A percentile compares a stretch with the other conserved stretches of the same genome.
Evolutionary conservation across 2,329 filamentous ascomycete species (phyloP).

Genomic region (Didymella sp.): DNA sequence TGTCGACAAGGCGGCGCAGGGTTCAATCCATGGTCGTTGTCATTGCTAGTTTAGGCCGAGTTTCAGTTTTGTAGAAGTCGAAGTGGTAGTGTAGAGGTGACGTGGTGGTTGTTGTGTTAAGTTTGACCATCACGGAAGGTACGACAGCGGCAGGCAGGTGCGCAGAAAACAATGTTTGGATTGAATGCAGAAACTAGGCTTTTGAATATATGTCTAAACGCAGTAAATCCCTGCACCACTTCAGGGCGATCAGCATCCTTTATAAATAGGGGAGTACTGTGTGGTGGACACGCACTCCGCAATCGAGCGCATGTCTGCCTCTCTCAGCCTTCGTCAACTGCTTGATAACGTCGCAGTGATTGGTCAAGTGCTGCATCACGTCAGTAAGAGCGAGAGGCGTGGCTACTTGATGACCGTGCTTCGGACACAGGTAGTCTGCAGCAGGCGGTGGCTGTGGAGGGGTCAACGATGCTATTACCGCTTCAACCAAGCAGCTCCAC

Average conservation of each 20-base stretch:
- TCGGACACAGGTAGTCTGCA: not conserved
- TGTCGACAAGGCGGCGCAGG: too few relatives aligned
- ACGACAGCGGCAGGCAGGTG: not conserved
- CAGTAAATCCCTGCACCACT: constrained; percentile 21
- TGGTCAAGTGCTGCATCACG: constrained; percentile 1
- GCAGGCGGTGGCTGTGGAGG: not conserved
- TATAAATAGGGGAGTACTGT: constrained; percentile 21
- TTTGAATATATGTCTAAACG: constrained; percentile 15
- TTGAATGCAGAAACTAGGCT: constrained; percentile 9
- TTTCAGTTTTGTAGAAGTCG: too few relatives aligned
- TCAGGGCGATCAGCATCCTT: constrained; percentile 20
- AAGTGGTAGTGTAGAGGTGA: too few relatives aligned
- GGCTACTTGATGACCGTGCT: not conserved
- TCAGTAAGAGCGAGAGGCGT: constrained; percentile 1
- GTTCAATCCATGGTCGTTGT: too few relatives aligned
- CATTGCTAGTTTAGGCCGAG: too few relatives aligned
- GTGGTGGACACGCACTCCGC: constrained; percentile 15
- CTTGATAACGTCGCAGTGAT: not conserved
- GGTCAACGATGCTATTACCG: not conserved
- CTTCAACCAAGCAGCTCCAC: constrained; percentile 75
- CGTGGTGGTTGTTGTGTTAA: not conserved
- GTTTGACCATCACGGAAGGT: constrained; percentile 1
- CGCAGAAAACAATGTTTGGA: constrained; percentile 7
- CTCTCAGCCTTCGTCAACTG: not conserved
- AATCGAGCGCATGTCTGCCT: constrained; percentile 12